Conservation (phyloP, 306 rosid species). For the Vigna angularis region DNA sequence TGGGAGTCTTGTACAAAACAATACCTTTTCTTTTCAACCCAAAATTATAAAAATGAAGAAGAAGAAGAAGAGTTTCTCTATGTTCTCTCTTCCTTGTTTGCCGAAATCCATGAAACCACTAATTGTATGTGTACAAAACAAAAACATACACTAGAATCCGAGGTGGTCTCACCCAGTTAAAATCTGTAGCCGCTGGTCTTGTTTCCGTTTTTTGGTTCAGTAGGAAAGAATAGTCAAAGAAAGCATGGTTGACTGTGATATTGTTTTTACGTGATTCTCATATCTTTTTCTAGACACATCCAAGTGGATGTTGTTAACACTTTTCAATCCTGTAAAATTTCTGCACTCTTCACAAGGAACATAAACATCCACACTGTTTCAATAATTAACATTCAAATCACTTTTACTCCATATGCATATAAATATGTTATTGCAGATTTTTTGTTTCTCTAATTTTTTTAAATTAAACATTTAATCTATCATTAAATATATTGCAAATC, state of each 20-base stretch:
- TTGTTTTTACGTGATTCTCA: constrained; percentile 26
- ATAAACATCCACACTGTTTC: not conserved
- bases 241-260: constrained; percentile 45
- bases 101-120: constrained; percentile 34
- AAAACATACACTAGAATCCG: constrained; percentile 29
- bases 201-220: constrained; percentile 31
- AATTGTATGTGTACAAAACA: not conserved
- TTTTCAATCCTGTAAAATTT: constrained; percentile 13
- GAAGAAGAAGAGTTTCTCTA: not conserved
- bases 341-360: not conserved
- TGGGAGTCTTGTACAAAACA: constrained; percentile 32
- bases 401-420: too few relatives aligned
- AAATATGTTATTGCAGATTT: too few relatives aligned
- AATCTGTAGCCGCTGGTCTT: constrained; percentile 29
- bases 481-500: too few relatives aligned
- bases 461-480: too few relatives aligned
- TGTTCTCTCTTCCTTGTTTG: not conserved
- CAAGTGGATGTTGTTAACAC: not conserved
- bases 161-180: constrained; percentile 36
- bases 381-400: not conserved
- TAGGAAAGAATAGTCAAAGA: constrained; percentile 50
- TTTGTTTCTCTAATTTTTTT: too few relatives aligned
- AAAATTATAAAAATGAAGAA: not conserved
- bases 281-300: not conserved
- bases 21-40: not conserved